These are phyloP conservation scores for Panellus pusillus DNA, from an alignment of 768 basidiomycete species.

Conservation along the genomic window DNA sequence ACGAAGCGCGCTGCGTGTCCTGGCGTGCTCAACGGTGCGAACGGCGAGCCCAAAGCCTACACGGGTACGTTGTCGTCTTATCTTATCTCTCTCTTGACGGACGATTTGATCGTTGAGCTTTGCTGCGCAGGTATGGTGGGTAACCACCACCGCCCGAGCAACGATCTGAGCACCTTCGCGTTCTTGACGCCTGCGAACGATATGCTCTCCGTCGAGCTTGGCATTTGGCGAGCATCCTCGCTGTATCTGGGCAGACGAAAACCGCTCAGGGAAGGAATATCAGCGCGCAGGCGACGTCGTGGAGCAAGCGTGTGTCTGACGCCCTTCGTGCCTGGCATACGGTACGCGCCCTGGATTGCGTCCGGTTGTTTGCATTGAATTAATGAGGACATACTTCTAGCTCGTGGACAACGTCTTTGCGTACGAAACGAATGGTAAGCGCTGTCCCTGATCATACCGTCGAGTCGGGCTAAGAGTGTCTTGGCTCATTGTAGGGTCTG, in stretches of 20 bases:
- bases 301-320: slow-evolving; percentile 56
- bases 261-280: slow-evolving; percentile 43
- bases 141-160: slow-evolving; percentile 75
- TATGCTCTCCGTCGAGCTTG: slow-evolving; percentile 76
- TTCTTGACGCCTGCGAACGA: too few relatives aligned
- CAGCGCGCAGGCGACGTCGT: slow-evolving; percentile 59
- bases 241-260: slow-evolving; percentile 20
- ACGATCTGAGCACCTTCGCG: slow-evolving; percentile 71
- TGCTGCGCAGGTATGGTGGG: slow-evolving; percentile 53
- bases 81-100: slow-evolving; percentile 34
- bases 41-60: slow-evolving; percentile 73
- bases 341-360: too few relatives aligned
- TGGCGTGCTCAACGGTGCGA: slow-evolving; percentile 64
- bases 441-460: neutral
- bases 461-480: neutral
- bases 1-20: slow-evolving; percentile 71
- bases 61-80: slow-evolving; percentile 51
- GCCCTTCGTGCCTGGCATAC: slow-evolving; percentile 67
- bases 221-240: slow-evolving; percentile 58
- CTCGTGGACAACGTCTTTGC: too few relatives aligned
- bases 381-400: too few relatives aligned
- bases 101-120: slow-evolving; percentile 35
- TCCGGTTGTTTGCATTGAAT: too few relatives aligned
- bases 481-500: slow-evolving; percentile 46
- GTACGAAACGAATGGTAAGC: too few relatives aligned